Percentiles rank a stretch among this genome's conserved stretches.
Evolutionary conservation across 2,329 filamentous ascomycete genomes (phyloP).

Genomic region (Fusarium pseudocircinatum): DNA sequence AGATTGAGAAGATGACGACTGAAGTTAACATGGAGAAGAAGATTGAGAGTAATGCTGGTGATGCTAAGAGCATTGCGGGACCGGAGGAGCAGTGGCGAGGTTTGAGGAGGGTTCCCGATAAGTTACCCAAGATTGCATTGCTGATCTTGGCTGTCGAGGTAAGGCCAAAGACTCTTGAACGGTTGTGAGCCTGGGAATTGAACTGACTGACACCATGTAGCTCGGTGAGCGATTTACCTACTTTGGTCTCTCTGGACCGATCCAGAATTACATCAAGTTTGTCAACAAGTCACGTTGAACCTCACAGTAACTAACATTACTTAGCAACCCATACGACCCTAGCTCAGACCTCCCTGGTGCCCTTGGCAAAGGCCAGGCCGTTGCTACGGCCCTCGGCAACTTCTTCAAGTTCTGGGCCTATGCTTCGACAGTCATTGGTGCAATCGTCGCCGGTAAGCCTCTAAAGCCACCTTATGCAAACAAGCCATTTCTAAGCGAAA

Average conservation of each 20-base stretch:
- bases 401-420: slow-evolving; percentile 17
- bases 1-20: background rate
- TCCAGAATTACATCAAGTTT: slow-evolving; percentile 15
- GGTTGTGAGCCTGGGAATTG: fast-evolving
- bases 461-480: fast-evolving
- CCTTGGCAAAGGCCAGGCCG: background rate
- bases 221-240: slow-evolving; percentile 16
- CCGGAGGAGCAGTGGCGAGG: background rate
- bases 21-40: background rate
- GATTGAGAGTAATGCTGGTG: background rate
- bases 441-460: background rate
- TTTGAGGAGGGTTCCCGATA: background rate
- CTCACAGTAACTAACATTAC: background rate
- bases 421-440: background rate
- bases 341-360: background rate
- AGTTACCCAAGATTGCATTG: background rate
- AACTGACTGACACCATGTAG: background rate
- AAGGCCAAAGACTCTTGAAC: fast-evolving
- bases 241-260: background rate
- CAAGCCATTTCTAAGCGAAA: fast-evolving
- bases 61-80: background rate
- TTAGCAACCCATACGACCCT: background rate
- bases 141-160: slow-evolving; percentile 2
- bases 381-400: background rate
- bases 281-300: background rate